phyloP scores from a whole-genome alignment of 2,329 filamentous ascomycete species.

The Lizonia empirigonia region DNA sequence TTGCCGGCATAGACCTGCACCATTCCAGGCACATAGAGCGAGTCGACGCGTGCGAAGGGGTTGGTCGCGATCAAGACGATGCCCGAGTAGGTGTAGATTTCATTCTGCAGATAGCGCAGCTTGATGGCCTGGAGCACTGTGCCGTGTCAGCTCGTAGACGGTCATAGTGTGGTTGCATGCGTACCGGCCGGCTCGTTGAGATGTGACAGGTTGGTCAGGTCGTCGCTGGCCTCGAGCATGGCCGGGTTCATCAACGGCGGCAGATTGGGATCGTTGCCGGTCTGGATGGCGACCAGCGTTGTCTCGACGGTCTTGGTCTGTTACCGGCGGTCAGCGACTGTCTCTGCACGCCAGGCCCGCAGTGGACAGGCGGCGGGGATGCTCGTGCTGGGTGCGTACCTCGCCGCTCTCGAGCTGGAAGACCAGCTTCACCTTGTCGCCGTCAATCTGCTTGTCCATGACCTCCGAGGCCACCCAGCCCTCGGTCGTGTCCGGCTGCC shows the following conservation, averaged over 20 bases:
- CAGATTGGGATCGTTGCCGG: conserved; percentile 75
- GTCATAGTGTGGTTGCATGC: conserved; percentile 26
- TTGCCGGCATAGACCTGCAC: conserved; percentile 99
- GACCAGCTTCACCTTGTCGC: conserved; percentile 83
- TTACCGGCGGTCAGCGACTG: neutral
- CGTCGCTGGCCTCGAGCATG: conserved; percentile 98
- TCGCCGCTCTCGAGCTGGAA: conserved; percentile 93
- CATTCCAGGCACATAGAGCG: conserved; percentile 98
- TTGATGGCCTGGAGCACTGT: conserved; percentile 96
- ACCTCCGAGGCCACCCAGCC: conserved; percentile 98
- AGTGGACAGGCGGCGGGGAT: too few relatives aligned
- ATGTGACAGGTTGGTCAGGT: conserved; percentile 96
- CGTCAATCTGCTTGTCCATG: conserved; percentile 79
- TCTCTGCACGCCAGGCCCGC: too few relatives aligned
- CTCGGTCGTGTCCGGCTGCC: conserved; percentile 95
- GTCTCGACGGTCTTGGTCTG: conserved; percentile 82
- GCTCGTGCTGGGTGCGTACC: conserved; percentile 65
- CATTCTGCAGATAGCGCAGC: conserved; percentile 95
- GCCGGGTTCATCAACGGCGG: conserved; percentile 97
- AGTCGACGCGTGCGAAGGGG: conserved; percentile 96
- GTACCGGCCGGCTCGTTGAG: conserved; percentile 96
- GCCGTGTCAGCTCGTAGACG: conserved; percentile 37
- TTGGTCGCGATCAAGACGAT: conserved; percentile 99
- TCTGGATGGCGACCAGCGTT: conserved; percentile 74
- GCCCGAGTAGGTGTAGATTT: conserved; percentile 99